Conservation (phyloP, 1,284 basidiomycete species). For the Naganishia albida region DNA sequence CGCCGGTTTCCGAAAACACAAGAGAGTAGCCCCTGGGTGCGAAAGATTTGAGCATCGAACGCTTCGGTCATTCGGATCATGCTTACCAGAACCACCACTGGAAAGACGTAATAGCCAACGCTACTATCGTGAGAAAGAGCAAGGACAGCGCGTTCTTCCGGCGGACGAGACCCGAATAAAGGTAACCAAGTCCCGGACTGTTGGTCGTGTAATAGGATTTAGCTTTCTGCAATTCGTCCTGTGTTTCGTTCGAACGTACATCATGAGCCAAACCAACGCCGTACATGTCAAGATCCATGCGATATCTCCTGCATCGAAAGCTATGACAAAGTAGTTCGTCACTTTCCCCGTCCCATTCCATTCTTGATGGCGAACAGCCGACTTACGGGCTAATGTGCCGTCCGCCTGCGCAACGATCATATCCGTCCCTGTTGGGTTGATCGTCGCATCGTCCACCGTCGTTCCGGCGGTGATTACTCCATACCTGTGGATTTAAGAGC, state of each 20-base stretch:
- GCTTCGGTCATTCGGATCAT: conserved; percentile 37
- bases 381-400: conserved; percentile 26
- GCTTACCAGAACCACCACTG: conserved; percentile 80
- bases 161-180: conserved; percentile 82
- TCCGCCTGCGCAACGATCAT: conserved; percentile 33
- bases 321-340: conserved; percentile 19
- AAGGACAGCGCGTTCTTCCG: conserved; percentile 62
- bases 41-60: too few relatives aligned
- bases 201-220: too few relatives aligned
- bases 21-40: conserved; percentile 66
- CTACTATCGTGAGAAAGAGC: conserved; percentile 62
- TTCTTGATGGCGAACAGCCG: conserved; percentile 20
- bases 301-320: conserved; percentile 75
- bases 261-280: conserved; percentile 68
- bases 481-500: conserved; percentile 8
- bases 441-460: conserved; percentile 13
- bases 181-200: conserved; percentile 64
- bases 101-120: conserved; percentile 71
- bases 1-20: conserved; percentile 71
- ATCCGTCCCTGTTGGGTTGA: conserved; percentile 30
- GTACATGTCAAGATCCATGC: conserved; percentile 79
- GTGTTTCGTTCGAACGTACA: conserved; percentile 27
- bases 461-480: conserved; percentile 12
- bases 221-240: background rate
- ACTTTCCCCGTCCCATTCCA: too few relatives aligned